Evolutionary conservation across 75 land plant genomes (phyloP), one percentile per base, ranked within the genome.

Genomic region (Picea sitchensis): DNA sequence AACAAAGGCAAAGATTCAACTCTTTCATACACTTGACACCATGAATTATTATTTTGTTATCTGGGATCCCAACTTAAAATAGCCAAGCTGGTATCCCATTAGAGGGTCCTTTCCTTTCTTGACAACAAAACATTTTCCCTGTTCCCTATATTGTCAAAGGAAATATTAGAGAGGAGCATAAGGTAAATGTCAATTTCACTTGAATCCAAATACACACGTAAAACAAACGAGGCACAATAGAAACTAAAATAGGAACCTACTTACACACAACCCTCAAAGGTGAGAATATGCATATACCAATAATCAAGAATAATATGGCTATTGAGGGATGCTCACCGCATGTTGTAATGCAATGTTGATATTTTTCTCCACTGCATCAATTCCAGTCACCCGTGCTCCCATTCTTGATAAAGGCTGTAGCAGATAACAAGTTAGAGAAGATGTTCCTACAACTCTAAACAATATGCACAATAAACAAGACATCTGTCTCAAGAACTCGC

Each of bases 361-460:
- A 81, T 97, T 97, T 76, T 93, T 92, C 61, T 97, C 99, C 79
- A 91, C 91, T 17, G 96, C 98, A 86, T 97, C 99, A 78, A 94
- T 80, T 65, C 99, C 99, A 31, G 92, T 93, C 31, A 97, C 94
- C 65, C 60, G 83, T 58, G 92, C 99, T 79, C 99, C 99, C 98
- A 97, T 84, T 63, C 98, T 85, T 44, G 99, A 95, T 51, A 97
- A 80, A 41, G 99, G 99, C 99, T 96, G 87, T n/a, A 76, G 56
- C 65, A 80, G 14, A 65, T 44, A 69, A 38, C 32, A 47, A 67
- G 41, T 67, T 36, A 47, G 17, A 65, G 14, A 30, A 54, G 77
- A 4, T 20, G 14, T 2, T 38, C 18, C 67, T 38, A 69, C 2
- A 69, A 5, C 47, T 41, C 18, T 14, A 41, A 6, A 15, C 41